Base-by-base conservation (phyloP, 768 basidiomycete genomes). In the Lactarius evosmus region DNA sequence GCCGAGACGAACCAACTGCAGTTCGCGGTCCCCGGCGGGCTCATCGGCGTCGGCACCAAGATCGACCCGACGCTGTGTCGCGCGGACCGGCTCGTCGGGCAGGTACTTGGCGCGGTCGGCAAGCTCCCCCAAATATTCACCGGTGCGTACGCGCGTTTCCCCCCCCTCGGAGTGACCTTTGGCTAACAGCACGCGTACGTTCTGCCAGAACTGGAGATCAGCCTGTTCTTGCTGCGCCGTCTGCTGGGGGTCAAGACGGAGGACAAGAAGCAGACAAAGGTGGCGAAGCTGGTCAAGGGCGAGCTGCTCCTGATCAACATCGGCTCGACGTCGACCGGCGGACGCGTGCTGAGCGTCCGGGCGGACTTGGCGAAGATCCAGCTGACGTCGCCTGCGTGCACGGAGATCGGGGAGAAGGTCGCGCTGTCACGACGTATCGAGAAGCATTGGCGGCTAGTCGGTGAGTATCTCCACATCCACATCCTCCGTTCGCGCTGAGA, bases 221-320 rank as follows among this genome's bases (percentile, higher is more conserved):
- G 86, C 70, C 80, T 95, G 69, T 99, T 98, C 88, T 80, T 98
- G 34, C 88, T 99, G 36, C 91, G 97, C 65, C 87, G 97, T 64
- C 78, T 98, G 59, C 85, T 98, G n/a, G 96, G 97, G 74, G 97
- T 99, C 66, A 95, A 95, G 76, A 94, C 95, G 27, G 96, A 98
- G 76, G 97, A 98, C 79, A 97, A 95, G 80, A 99, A 98, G 75
- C 93, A 95, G 74, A 97, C 97, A 25, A 99, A 95, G 76, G 92
- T 93, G 27, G 81, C 91, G 58, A 97, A 97, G 75, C 83, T 97
- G 51, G 82, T 85, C 63, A 96, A 96, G 78, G 89, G 89, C 75
- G 95, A 97, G 77, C 82, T 95, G 2, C 77, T 98, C 3, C 84
- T 98, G 66, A 95, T 99, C 81, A 98, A 98, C 79, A 98, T 99